A percentile compares a stretch with the other conserved stretches of the same genome.
Conservation (phyloP, 2,329 filamentous ascomycete species). For the Fusarium sp. region DNA sequence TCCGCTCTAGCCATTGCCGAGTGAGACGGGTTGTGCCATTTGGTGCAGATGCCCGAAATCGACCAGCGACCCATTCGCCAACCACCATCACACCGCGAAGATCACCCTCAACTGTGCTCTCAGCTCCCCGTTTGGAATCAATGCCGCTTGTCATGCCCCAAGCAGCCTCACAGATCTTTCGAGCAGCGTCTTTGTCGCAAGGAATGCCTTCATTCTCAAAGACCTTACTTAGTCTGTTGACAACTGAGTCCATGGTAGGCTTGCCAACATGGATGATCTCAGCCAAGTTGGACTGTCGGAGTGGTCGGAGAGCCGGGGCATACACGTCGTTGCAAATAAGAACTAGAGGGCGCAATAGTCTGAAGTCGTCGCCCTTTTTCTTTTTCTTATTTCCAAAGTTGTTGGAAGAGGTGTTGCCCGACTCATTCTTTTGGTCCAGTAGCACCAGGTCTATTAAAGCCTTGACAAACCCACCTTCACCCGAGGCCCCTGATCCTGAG, state of each 20-base stretch:
- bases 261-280: slow-evolving; percentile 94
- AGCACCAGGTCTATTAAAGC: slow-evolving; percentile 91
- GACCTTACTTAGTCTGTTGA: slow-evolving; percentile 81
- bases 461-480: slow-evolving; percentile 95
- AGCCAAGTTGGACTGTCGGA: slow-evolving; percentile 86
- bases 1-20: slow-evolving; percentile 79
- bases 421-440: slow-evolving; percentile 82
- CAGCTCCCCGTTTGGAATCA: slow-evolving; percentile 75
- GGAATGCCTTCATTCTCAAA: slow-evolving; percentile 91
- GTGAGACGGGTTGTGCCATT: slow-evolving; percentile 66
- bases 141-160: slow-evolving; percentile 83
- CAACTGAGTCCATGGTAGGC: slow-evolving; percentile 86
- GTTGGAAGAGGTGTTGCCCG: slow-evolving; percentile 45
- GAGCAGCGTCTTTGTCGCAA: slow-evolving; percentile 88
- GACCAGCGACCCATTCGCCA: slow-evolving; percentile 85
- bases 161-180: slow-evolving; percentile 83
- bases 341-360: slow-evolving; percentile 87
- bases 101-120: slow-evolving; percentile 77
- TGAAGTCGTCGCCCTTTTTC: slow-evolving; percentile 88
- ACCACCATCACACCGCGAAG: slow-evolving; percentile 87
- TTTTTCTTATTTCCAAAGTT: slow-evolving; percentile 57
- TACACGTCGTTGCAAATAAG: slow-evolving; percentile 98
- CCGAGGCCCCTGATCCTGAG: slow-evolving; percentile 77
- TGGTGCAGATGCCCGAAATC: slow-evolving; percentile 66
- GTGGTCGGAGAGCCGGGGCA: slow-evolving; percentile 84